Percentiles rank a stretch among this genome's conserved stretches.
Conservation (phyloP, 2,329 filamentous ascomycete genomes). For the Pseudocercospora crystallina region DNA sequence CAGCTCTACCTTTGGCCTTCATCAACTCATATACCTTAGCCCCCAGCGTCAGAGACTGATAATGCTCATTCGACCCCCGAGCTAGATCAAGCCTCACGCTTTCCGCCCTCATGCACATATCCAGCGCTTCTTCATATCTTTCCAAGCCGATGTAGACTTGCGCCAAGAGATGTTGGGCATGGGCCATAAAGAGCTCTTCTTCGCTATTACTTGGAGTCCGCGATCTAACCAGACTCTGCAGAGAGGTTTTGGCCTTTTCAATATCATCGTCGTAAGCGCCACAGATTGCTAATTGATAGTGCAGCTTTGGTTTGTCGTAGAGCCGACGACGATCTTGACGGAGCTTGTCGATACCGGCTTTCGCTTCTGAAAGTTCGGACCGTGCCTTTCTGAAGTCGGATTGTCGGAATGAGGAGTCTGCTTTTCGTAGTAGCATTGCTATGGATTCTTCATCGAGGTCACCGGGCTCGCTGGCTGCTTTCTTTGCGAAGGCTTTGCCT, state of each 20-base stretch:
- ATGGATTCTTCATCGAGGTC: too few relatives aligned
- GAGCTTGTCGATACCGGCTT: background rate
- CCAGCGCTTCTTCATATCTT: background rate
- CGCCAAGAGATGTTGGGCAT: slow-evolving; percentile 11
- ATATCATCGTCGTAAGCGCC: slow-evolving; percentile 12
- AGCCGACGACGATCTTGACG: background rate
- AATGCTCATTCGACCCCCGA: too few relatives aligned
- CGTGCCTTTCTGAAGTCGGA: background rate
- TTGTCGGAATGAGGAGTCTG: too few relatives aligned
- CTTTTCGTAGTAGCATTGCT: too few relatives aligned
- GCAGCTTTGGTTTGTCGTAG: slow-evolving; percentile 7
- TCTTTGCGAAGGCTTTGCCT: too few relatives aligned
- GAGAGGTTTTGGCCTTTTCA: slow-evolving; percentile 3
- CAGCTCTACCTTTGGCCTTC: too few relatives aligned
- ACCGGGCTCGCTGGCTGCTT: too few relatives aligned
- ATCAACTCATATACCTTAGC: too few relatives aligned
- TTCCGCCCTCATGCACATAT: background rate
- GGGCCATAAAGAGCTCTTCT: slow-evolving; percentile 5
- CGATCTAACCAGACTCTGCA: background rate
- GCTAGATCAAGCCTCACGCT: too few relatives aligned
- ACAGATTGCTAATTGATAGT: slow-evolving; percentile 9
- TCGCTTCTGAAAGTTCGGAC: slow-evolving; percentile 1
- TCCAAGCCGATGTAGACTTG: slow-evolving; percentile 8
- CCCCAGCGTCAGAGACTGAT: too few relatives aligned
- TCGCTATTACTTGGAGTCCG: background rate